Evolutionary conservation across 805 yeast genomes (phyloP), one percentile per base, ranked within the genome.

Genomic region (Candida coquimbonensis): DNA sequence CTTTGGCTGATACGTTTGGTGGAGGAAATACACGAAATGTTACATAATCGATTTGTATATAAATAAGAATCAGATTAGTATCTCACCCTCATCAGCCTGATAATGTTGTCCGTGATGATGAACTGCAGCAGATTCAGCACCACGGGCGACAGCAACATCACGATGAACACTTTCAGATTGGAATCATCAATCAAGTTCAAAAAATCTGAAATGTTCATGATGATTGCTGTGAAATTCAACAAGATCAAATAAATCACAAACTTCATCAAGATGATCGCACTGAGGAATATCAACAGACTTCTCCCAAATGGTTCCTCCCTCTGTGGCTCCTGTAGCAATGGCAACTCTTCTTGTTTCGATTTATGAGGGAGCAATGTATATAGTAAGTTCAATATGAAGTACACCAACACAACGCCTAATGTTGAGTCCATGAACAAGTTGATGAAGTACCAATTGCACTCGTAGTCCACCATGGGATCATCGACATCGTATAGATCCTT

Each of bases 361-460:
- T 80, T 81, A 53, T 76, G 69, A 40, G 72, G 72, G 14, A 74
- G 66, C 2, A 70, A 44, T 14, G 62, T 65, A 59, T 81, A 83
- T 1, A 81, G 68, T 3, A 70, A 49, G 48, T 74, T 74, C 27
- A 90, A 70, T 24, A 69, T 64, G 7, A 63, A 63, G 79, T 87
- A 85, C 25, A 85, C 66, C 3, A 91, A 76, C 7, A 95, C 95
- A 3, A 91, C 91, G 0, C 99, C 99, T 7, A 90, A 74, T 0
- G 99, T 91, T 37, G 98, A 90, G 63, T 91, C 99, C 60, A 91
- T 77, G 27, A 91, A 72, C 35, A 91, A 75, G 57, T 87, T 91
- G 45, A 93, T 69, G 59, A 91, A 91, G 67, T 93, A 91, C 93
- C 96, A 93, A 54, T 87, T 91, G 64, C 98, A 93, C 8, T 96